Evolutionary conservation across 352 stramenopile genomes (phyloP), one percentile per base, ranked within the genome.

Genomic region (Plasmopara muralis): DNA sequence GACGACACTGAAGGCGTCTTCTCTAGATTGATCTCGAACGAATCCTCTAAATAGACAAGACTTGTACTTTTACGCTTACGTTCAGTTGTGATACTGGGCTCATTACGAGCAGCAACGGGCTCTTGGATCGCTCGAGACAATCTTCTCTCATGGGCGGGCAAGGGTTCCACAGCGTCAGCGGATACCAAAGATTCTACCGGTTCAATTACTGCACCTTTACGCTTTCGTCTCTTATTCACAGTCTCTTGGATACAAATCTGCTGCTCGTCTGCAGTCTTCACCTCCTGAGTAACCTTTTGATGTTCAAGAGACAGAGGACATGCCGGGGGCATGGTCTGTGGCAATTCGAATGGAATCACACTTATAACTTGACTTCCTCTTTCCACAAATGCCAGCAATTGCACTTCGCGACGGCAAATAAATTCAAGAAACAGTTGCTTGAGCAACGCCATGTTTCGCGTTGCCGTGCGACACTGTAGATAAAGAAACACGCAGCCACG

Each of bases 361-460:
- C 56, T 71, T 18, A 81, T 72, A 10, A 68, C 68, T 25, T 57
- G 30, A 9, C 37, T 40, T 0, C 71, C 65, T 12, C 47, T 40
- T 28, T 54, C 45, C 10, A 74, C 71, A 18, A 75, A 71, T 15
- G 51, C 10, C 18, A 53, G 28, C 25, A 77, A 42, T 38, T 53
- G 30, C 20, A 38, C 47, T 39, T 81, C 71, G 4, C 30, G 33
- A 13, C 62, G 57, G 2, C 0, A 5, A 20, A 67, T 13, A 40
- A 81, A 78, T 29, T 81, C 62, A 6, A 59, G 10, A 33, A 81
- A 76, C 5, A 81, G 53, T n/a, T 63, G 55, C 50, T 70, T 68
- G 25, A 78, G 47, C 18, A 74, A 18, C 12, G 29, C 44, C 43
- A 81, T 68, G 20, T 76, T 71, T 37, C 70, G 52, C 34, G 68